phyloP scores from a whole-genome alignment of 2,329 filamentous ascomycete genomes.

The Colletotrichum sp. region DNA sequence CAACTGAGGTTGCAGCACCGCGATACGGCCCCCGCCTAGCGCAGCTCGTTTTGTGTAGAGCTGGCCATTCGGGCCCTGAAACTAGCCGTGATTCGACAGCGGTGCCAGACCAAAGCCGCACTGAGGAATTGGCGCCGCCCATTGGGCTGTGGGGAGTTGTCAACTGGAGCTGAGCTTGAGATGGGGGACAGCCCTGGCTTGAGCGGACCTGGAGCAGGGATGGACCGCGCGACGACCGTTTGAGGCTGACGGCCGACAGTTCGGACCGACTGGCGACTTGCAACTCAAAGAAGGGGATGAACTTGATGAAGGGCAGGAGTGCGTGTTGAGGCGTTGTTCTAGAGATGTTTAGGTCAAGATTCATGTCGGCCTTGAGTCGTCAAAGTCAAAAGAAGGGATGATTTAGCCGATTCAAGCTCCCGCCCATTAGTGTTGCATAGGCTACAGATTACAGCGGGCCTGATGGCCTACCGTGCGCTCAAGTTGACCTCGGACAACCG shows the following conservation, averaged over 20 bases:
- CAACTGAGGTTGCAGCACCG: not conserved
- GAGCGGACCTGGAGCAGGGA: not conserved
- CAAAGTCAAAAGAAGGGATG: not conserved
- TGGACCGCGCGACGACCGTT: not conserved
- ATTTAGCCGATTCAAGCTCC: not conserved
- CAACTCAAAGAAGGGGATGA: not conserved
- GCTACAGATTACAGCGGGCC: not conserved
- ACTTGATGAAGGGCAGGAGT: not conserved
- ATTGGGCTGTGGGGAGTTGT: slow-evolving; percentile 4
- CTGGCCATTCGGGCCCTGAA: slow-evolving; percentile 10
- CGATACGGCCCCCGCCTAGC: not conserved
- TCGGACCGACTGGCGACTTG: not conserved
- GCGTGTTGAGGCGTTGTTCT: not conserved
- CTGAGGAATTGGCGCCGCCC: slow-evolving; percentile 5
- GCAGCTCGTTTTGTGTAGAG: slow-evolving; percentile 1
- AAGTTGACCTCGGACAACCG: not conserved
- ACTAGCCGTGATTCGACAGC: slow-evolving; percentile 7
- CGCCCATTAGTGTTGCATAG: not conserved
- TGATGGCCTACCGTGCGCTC: not conserved
- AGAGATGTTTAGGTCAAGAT: not conserved
- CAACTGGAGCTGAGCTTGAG: not conserved
- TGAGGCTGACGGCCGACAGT: not conserved
- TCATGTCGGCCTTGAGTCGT: not conserved
- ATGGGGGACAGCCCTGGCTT: not conserved
- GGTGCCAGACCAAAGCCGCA: not conserved